Conservation (phyloP, 2,329 filamentous ascomycete genomes). For the Byssochlamys sp. region DNA sequence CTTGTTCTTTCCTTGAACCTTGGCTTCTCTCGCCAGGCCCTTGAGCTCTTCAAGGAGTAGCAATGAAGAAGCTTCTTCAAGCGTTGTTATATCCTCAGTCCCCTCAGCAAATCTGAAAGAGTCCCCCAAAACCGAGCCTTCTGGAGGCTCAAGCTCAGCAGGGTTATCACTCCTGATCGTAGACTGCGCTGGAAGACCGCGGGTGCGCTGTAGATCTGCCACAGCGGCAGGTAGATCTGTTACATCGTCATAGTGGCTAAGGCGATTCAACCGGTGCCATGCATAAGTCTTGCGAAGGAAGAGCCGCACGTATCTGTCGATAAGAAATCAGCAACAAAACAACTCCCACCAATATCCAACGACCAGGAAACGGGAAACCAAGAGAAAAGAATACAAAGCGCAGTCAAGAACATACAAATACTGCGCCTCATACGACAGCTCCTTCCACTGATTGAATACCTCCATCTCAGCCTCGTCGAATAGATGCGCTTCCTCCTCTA, state of each 20-base stretch:
- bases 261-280: conserved; percentile 73
- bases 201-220: conserved; percentile 49
- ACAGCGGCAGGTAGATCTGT: conserved; percentile 61
- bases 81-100: conserved; percentile 63
- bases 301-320: conserved; percentile 71
- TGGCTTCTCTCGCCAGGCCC: conserved; percentile 70
- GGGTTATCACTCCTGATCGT: conserved; percentile 27
- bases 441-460: conserved; percentile 68
- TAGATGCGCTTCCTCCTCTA: conserved; percentile 78
- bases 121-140: conserved; percentile 42
- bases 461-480: conserved; percentile 70
- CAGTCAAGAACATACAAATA: conserved; percentile 58
- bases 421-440: conserved; percentile 71
- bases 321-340: not conserved
- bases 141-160: conserved; percentile 40
- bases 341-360: not conserved
- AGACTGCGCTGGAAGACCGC: conserved; percentile 45
- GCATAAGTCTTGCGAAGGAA: conserved; percentile 84
- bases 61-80: conserved; percentile 75
- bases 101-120: conserved; percentile 71
- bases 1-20: conserved; percentile 81
- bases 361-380: no score
- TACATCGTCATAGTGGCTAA: conserved; percentile 77
- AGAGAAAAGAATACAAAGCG: not conserved
- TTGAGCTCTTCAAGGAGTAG: conserved; percentile 85